Base-by-base conservation (phyloP, 768 basidiomycete species). In the Mycena polygramma region DNA sequence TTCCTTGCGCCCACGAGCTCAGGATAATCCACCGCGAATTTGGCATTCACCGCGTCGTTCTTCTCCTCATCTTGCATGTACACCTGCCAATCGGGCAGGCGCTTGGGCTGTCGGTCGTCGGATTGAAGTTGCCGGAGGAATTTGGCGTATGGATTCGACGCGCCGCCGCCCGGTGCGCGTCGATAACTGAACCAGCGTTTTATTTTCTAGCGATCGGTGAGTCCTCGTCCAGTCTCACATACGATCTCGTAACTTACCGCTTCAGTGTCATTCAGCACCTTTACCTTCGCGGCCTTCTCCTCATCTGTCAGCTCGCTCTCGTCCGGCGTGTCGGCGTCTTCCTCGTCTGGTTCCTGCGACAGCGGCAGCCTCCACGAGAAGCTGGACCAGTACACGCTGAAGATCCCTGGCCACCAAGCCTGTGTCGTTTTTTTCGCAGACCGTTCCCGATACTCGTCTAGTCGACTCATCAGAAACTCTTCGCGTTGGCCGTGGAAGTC, bases 31-130 rank as follows among this genome's bases (percentile, higher is more conserved):
- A 41, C 57, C 4, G 37, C 20, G 7, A 57, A 57, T 11, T n/a
- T 1, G 1, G 11, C 9, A 10, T 57, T 39, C 7, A 57, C 11
- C 20, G 15, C 36, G 17, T 37, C 19, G 19, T 57, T 57, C 9
- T 57, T 37, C 8, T 57, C 54, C 8, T 39, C 54, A n/a, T 36
- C 54, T 7, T 39, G 35, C 54, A 57, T 57, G 13, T 57, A 57
- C 0, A 39, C 26, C 11, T 57, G 54, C 17, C n/a, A 57, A 3
- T 24, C 35, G 6, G 7, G 35, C 9, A 57, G 54, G 7, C 54
- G 35, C 6, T 20, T 15, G 14, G 54, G 54, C 35, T 7, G 14
- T 3, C 20, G 35, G 13, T 39, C 54, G 17, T 57, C 54, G 36
- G 8, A 5, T 5, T 7, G 54, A 1, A 57, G 54, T 14, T 39